Conservation (phyloP, 2,329 filamentous ascomycete genomes). For the Talaromyces sp. region DNA sequence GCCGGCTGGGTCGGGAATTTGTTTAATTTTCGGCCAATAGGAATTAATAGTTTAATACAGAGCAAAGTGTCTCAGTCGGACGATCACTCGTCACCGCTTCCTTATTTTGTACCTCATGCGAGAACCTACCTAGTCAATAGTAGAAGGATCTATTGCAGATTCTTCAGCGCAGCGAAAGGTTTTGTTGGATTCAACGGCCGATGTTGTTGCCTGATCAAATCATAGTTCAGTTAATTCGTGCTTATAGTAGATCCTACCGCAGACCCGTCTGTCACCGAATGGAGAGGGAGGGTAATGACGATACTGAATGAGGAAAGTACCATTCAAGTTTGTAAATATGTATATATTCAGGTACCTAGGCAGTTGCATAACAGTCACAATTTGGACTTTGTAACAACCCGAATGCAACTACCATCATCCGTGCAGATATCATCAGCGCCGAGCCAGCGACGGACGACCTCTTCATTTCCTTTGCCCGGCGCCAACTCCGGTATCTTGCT, state of each 20-base stretch:
- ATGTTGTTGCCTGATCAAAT: too few relatives aligned
- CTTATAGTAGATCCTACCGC: neutral
- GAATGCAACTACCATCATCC: neutral
- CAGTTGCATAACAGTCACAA: neutral
- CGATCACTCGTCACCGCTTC: too few relatives aligned
- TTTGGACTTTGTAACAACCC: neutral
- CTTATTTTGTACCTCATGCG: too few relatives aligned
- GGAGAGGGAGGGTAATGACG: neutral
- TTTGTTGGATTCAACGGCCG: too few relatives aligned
- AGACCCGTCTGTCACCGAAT: neutral
- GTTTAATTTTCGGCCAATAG: neutral
- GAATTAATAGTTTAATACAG: too few relatives aligned
- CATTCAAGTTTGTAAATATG: too few relatives aligned
- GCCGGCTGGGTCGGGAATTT: neutral
- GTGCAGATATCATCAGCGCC: neutral
- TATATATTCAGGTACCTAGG: too few relatives aligned
- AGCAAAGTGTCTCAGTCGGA: neutral
- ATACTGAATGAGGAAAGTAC: too few relatives aligned
- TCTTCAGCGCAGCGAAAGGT: too few relatives aligned
- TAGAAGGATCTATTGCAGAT: too few relatives aligned
- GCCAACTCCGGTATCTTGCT: slow-evolving; percentile 1
- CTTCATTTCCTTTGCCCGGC: neutral
- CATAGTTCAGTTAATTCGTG: too few relatives aligned
- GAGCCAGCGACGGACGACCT: slow-evolving; percentile 9
- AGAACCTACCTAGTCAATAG: too few relatives aligned